Conservation (phyloP, 2,329 filamentous ascomycete species). For the Colletotrichum sp. region DNA sequence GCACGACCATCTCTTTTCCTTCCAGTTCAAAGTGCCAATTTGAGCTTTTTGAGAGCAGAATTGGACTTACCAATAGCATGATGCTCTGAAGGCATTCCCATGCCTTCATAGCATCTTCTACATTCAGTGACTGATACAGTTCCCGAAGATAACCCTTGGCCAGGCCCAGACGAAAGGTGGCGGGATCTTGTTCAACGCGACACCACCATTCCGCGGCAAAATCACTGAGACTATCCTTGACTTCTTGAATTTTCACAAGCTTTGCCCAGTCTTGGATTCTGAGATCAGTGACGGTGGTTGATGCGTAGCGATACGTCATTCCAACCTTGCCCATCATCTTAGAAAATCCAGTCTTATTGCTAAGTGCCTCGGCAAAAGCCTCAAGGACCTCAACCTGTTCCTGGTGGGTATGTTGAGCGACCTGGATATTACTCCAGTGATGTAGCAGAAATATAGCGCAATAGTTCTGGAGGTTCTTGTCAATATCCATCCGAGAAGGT, state of each 20-base stretch:
- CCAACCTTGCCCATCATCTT: background rate
- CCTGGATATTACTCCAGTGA: background rate
- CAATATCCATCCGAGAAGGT: background rate
- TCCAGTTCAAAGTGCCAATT: background rate
- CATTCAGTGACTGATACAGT: background rate
- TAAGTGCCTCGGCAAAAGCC: background rate
- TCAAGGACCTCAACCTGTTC: background rate
- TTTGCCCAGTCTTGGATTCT: background rate
- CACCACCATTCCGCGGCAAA: background rate
- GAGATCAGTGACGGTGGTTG: background rate
- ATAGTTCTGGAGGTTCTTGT: background rate
- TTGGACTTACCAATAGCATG: background rate
- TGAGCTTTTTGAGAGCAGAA: background rate
- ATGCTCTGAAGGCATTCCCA: background rate
- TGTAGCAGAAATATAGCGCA: background rate
- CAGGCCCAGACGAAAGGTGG: background rate
- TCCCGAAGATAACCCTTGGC: background rate
- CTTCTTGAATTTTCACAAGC: background rate
- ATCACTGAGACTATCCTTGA: background rate
- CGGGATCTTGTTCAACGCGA: background rate
- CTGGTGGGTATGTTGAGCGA: background rate
- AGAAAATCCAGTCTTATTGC: background rate
- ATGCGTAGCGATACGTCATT: background rate
- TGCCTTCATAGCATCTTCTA: background rate
- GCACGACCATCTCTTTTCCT: accelerated